Base-by-base conservation (phyloP, 176 grass and related monocot genomes). In the Alopecurus myosuroides region DNA sequence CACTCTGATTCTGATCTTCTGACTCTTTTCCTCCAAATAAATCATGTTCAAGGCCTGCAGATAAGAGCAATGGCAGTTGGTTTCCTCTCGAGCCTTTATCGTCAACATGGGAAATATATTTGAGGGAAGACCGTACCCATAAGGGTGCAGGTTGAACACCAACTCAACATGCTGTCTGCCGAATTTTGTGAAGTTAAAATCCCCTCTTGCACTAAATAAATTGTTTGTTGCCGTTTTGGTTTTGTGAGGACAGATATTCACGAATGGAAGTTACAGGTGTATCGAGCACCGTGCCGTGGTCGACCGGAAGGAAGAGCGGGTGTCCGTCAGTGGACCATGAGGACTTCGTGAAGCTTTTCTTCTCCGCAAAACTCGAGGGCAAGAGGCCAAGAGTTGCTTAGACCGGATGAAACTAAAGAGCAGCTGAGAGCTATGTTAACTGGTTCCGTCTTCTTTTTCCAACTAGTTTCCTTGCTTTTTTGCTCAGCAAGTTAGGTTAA, bases 101-200 rank as follows among this genome's bases (percentile, higher is more conserved):
- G 91, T 91, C 17, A 93, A 97, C 52, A 51, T 93, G n/a, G 91
- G 94, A 45, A 89, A 97, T n/a, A 37, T 80, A 17, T 55, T 93
- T 29, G 77, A 93, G 89, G 90, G n/a, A n/a, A n/a, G n/a, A n/a
- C n/a, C n/a, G n/a, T n/a, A n/a, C n/a, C n/a, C n/a, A n/a, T n/a
- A n/a, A n/a, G n/a, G n/a, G n/a, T n/a, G n/a, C n/a, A n/a, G n/a
- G n/a, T 36, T 6, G 13, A 45, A 41, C 36, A 72, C 41, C 70
- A 74, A 19, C 42, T 22, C 28, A 35, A 11, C 14, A 20, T 68
- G 19, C 11, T 67, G 15, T 74, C 17, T 48, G 20, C 42, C 52
- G 20, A 10, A 22, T 76, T 75, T 52, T 2, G 6, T 71, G 0
- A 11, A 42, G 7, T 71, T 48, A 3, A 13, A 13, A 28, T 26